These are phyloP conservation scores for Kwoniella bestiolae DNA, from an alignment of 768 basidiomycete genomes.

Conservation along the genomic window DNA sequence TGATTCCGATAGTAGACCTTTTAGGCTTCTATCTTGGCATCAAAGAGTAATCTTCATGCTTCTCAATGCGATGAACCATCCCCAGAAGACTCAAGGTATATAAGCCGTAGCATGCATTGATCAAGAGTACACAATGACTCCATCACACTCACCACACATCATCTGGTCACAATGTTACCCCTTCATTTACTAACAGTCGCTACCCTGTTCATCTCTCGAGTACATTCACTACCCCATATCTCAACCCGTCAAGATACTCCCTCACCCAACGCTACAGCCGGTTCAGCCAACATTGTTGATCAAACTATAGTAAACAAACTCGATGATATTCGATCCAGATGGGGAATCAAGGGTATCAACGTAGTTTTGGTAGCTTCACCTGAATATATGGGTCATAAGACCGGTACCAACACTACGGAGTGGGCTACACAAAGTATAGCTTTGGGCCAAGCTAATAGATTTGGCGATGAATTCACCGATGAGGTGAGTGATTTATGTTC, in stretches of 20 bases:
- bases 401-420: not conserved
- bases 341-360: slow-evolving; percentile 2
- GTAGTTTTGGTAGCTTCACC: slow-evolving; percentile 10
- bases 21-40: not conserved
- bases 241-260: not conserved
- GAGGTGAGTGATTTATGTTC: not conserved
- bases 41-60: no score
- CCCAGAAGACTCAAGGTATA: not conserved
- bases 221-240: not conserved
- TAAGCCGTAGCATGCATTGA: not conserved
- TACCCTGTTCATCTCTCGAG: not conserved
- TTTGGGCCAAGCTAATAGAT: not conserved
- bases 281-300: not conserved
- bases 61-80: no score
- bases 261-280: not conserved
- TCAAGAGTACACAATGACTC: not conserved
- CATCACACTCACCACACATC: slow-evolving; percentile 1
- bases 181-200: not conserved
- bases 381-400: not conserved
- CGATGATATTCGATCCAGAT: slow-evolving; percentile 4
- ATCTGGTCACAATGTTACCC: not conserved
- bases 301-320: not conserved
- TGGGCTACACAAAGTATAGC: not conserved
- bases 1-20: not conserved
- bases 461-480: not conserved